These are phyloP conservation scores for Komagataea norvegica DNA, from an alignment of 1,139 yeast genomes.

Conservation along the genomic window DNA sequence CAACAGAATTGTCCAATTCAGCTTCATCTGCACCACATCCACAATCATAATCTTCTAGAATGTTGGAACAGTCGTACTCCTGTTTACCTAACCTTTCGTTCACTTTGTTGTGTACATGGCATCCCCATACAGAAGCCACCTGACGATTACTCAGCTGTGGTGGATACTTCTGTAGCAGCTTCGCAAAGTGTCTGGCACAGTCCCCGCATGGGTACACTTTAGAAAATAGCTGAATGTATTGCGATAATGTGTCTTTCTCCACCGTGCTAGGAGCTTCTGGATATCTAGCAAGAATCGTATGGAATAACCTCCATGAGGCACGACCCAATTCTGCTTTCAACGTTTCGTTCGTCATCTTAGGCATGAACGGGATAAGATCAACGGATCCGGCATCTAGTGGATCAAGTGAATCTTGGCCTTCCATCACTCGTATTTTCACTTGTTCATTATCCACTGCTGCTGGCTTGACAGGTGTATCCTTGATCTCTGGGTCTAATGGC, in stretches of 20 bases:
- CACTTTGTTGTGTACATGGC: constrained; percentile 86
- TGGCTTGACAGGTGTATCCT: not conserved
- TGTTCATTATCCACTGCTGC: not conserved
- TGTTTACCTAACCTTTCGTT: constrained; percentile 68
- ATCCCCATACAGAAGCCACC: constrained; percentile 94
- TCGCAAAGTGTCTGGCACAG: constrained; percentile 87
- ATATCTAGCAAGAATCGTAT: constrained; percentile 85
- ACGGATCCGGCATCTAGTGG: constrained; percentile 1
- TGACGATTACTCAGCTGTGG: constrained; percentile 79
- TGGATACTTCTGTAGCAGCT: constrained; percentile 64
- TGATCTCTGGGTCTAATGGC: constrained; percentile 18
- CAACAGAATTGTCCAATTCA: constrained; percentile 23
- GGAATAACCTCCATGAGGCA: constrained; percentile 88
- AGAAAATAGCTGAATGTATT: constrained; percentile 55
- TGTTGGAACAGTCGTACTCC: constrained; percentile 75
- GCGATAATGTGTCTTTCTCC: constrained; percentile 57
- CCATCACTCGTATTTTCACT: not conserved
- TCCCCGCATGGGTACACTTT: constrained; percentile 92
- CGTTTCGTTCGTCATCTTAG: constrained; percentile 67
- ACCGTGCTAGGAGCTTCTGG: constrained; percentile 72
- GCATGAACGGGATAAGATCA: constrained; percentile 61
- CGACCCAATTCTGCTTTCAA: constrained; percentile 52
- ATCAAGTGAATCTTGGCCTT: not conserved
- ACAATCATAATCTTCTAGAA: constrained; percentile 89
- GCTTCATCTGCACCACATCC: constrained; percentile 84